Percentiles rank a stretch among this genome's conserved stretches.
Conservation (phyloP, 1,139 yeast genomes). For the Pichia sp. region DNA sequence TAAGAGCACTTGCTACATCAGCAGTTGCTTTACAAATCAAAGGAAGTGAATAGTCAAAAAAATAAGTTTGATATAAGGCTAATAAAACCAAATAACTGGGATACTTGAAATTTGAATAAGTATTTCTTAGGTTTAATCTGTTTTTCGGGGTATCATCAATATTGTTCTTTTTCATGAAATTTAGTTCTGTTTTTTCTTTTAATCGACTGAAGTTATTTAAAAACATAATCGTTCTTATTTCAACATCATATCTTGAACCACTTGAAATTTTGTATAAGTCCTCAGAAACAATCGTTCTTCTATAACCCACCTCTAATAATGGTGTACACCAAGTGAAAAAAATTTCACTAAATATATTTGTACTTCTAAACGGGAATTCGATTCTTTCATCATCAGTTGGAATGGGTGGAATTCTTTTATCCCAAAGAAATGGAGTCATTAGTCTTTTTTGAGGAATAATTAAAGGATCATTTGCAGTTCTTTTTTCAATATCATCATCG, state of each 20-base stretch:
- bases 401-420: conserved; percentile 26
- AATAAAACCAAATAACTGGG: conserved; percentile 37
- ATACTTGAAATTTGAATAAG: conserved; percentile 27
- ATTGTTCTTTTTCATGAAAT: conserved; percentile 26
- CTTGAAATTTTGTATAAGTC: conserved; percentile 54
- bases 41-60: conserved; percentile 41
- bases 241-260: conserved; percentile 40
- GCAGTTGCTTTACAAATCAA: conserved; percentile 38
- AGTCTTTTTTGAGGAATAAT: conserved; percentile 23
- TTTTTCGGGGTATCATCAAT: conserved; percentile 21
- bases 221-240: conserved; percentile 37
- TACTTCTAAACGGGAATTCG: conserved; percentile 35
- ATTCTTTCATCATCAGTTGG: conserved; percentile 48
- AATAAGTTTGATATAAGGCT: conserved; percentile 53
- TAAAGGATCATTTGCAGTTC: conserved; percentile 13
- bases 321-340: conserved; percentile 60
- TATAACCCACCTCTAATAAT: conserved; percentile 55
- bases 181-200: conserved; percentile 27
- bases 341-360: conserved; percentile 32
- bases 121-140: conserved; percentile 21
- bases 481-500: conserved; percentile 16
- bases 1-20: conserved; percentile 47
- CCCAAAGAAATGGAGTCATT: conserved; percentile 20
- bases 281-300: conserved; percentile 55
- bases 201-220: conserved; percentile 35